Base-by-base conservation (phyloP, 1,284 basidiomycete species). In the Ustilago nuda region DNA sequence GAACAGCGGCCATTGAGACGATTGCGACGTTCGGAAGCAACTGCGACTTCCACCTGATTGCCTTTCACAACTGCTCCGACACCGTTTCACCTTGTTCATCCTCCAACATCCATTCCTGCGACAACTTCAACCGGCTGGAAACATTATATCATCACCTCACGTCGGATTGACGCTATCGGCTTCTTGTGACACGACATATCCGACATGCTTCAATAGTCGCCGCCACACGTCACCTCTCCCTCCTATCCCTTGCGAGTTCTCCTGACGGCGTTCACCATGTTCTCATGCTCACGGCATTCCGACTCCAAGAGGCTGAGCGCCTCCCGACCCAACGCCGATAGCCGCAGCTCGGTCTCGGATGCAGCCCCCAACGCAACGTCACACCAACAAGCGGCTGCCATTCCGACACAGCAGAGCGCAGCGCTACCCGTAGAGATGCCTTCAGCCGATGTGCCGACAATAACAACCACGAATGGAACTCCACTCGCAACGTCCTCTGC, bases 291-390 rank as follows among this genome's bases (percentile, higher is more conserved):
- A 17, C 56, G 56, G 27, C 51, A 52, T 43, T 46, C 60, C 35
- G 60, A 72, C 8, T 50, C 63, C 63, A 72, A 72, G 35, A 55
- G 64, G 51, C 59, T 66, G 12, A 66, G 63, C 55, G 45, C 45
- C 45, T 53, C 63, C 8, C 63, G 41, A 11, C 27, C 39, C 36
- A 62, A 37, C 27, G 23, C 39, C 4, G 39, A 61, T 17, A 57
- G 35, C 48, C 45, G 37, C 27, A 32, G 51, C 23, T 45, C 56
- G 23, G 32, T 33, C 6, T 45, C 53, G 9, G 48, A 59, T 39
- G 60, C 52, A 7, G 30, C 35, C n/a, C 17, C n/a, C 27, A 41
- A 30, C 30, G 30, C 30, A 11, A 6, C 48, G 6, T 41, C 59
- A 48, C 17, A 48, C 19, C 45, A n/a, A 51, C 15, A 33, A 13